phyloP scores from a whole-genome alignment of 1,284 basidiomycete species.

The Tylopilus sp. region DNA sequence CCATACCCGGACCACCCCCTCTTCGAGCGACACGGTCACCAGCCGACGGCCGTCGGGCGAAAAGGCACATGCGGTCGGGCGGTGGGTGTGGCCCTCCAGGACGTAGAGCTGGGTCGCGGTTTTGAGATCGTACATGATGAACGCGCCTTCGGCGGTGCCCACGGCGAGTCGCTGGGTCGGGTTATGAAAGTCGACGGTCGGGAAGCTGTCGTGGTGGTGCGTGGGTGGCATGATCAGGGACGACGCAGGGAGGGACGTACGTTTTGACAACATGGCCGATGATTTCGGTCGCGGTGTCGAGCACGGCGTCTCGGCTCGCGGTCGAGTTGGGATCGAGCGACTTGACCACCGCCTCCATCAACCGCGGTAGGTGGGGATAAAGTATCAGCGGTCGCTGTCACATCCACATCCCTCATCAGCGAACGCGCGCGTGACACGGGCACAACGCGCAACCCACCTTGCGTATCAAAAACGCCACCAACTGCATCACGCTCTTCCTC shows the following conservation, averaged over 20 bases:
- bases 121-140: slow-evolving; percentile 96
- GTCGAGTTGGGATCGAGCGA: slow-evolving; percentile 91
- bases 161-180: slow-evolving; percentile 86
- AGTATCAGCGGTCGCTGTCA: slow-evolving; percentile 79
- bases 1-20: slow-evolving; percentile 82
- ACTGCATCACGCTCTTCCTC: slow-evolving; percentile 86
- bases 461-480: slow-evolving; percentile 91
- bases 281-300: slow-evolving; percentile 92
- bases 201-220: slow-evolving; percentile 60
- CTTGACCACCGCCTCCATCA: slow-evolving; percentile 96
- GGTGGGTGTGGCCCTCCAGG: slow-evolving; percentile 84
- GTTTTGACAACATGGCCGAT: slow-evolving; percentile 86
- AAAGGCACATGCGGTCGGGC: slow-evolving; percentile 81
- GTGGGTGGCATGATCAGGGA: background rate
- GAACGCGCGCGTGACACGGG: background rate
- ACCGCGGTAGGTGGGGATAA: slow-evolving; percentile 80
- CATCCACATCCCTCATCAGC: background rate
- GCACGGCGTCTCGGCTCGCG: slow-evolving; percentile 80
- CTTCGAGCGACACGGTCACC: slow-evolving; percentile 84
- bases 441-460: slow-evolving; percentile 52
- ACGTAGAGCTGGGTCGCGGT: slow-evolving; percentile 94
- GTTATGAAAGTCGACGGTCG: slow-evolving; percentile 89
- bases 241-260: background rate
- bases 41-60: slow-evolving; percentile 91
- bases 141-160: slow-evolving; percentile 90